Evolutionary conservation across 768 basidiomycete species (phyloP).

Genomic region (Amanita rimosa): DNA sequence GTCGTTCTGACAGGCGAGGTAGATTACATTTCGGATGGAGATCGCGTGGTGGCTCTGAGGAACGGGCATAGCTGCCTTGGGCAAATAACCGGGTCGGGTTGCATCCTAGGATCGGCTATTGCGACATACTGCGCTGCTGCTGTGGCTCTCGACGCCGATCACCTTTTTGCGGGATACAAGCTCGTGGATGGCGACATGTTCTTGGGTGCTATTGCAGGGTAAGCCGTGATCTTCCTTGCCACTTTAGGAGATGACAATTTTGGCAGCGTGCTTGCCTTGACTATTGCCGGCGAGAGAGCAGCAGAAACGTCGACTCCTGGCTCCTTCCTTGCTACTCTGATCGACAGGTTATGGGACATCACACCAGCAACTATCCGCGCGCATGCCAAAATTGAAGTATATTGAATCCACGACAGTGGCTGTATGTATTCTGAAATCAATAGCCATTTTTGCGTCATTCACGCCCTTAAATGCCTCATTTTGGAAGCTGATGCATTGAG

Average conservation of each 20-base stretch:
- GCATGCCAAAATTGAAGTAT: conserved; percentile 21
- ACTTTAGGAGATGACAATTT: not conserved
- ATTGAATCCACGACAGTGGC: not conserved
- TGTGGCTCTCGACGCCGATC: conserved; percentile 20
- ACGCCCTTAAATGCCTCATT: not conserved
- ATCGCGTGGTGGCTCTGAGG: conserved; percentile 46
- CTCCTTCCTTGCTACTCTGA: conserved; percentile 52
- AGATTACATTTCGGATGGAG: conserved; percentile 84
- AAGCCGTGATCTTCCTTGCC: conserved; percentile 10
- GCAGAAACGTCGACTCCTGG: conserved; percentile 48
- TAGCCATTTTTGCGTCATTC: not conserved
- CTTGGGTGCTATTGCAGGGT: conserved; percentile 69
- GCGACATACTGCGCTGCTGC: conserved; percentile 70
- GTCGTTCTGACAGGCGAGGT: conserved; percentile 68
- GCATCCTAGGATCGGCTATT: conserved; percentile 67
- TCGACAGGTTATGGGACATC: conserved; percentile 42
- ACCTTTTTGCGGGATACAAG: conserved; percentile 19
- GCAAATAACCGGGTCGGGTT: conserved; percentile 84
- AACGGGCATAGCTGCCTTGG: conserved; percentile 73
- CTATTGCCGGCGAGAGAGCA: conserved; percentile 52
- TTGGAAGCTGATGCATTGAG: not conserved
- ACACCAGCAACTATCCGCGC: conserved; percentile 19
- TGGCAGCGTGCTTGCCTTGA: conserved; percentile 43
- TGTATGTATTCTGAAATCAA: not conserved
- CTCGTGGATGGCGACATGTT: conserved; percentile 75